phyloP scores from a whole-genome alignment of 2,329 filamentous ascomycete species.

The Emmonsiellopsis sp. region DNA sequence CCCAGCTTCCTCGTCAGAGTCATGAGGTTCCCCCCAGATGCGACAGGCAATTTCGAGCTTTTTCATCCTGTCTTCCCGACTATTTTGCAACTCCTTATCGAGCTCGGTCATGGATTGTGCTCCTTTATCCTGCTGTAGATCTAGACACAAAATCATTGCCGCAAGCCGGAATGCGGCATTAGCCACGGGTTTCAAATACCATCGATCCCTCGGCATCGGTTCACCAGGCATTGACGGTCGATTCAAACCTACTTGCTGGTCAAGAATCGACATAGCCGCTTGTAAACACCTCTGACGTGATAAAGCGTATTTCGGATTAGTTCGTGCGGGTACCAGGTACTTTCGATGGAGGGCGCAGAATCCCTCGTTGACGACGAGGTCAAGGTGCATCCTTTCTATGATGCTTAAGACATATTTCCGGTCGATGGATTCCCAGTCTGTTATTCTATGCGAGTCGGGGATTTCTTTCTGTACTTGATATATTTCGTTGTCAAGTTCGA shows the following conservation, averaged over 20 bases:
- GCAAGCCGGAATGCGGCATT: constrained; percentile 40
- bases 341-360: constrained; percentile 27
- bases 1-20: background rate
- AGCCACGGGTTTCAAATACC: constrained; percentile 36
- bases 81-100: background rate
- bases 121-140: constrained; percentile 24
- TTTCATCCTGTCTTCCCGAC: background rate
- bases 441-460: constrained; percentile 5
- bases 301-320: constrained; percentile 25
- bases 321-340: constrained; percentile 19
- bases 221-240: constrained; percentile 31
- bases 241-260: constrained; percentile 35
- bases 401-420: background rate
- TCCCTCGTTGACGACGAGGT: constrained; percentile 22
- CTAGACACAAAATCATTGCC: constrained; percentile 38
- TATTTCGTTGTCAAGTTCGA: constrained; percentile 14
- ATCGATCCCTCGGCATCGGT: constrained; percentile 30
- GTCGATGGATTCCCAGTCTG: background rate
- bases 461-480: constrained; percentile 9
- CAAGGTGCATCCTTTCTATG: constrained; percentile 16
- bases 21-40: background rate
- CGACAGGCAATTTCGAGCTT: background rate
- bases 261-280: constrained; percentile 34
- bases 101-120: background rate
- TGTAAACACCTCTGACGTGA: constrained; percentile 37